Evolutionary conservation across 2,329 filamentous ascomycete species (phyloP).

Genomic region (Verticillium tricorpus): DNA sequence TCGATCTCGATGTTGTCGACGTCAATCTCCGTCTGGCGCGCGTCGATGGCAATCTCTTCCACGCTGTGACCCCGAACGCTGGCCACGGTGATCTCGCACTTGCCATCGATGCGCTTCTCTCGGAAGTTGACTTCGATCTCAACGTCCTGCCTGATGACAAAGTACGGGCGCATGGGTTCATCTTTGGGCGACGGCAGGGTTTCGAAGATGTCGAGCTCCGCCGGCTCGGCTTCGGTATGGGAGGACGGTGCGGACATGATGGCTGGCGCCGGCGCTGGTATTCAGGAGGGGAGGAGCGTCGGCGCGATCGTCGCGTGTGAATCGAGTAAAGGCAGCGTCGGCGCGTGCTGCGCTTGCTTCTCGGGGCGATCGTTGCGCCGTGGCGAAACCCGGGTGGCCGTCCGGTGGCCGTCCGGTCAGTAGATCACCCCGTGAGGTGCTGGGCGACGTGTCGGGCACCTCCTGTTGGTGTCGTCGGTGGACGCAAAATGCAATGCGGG

Average conservation of each 20-base stretch:
- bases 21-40: slow-evolving; percentile 57
- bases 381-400: background rate
- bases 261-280: background rate
- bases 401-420: no score
- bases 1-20: slow-evolving; percentile 48
- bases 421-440: no score
- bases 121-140: slow-evolving; percentile 86
- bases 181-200: slow-evolving; percentile 29
- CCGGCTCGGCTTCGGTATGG: background rate
- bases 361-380: background rate
- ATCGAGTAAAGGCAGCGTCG: background rate
- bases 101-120: slow-evolving; percentile 68
- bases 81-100: slow-evolving; percentile 76
- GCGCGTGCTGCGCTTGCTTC: no score
- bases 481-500: no score
- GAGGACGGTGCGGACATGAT: background rate
- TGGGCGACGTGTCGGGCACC: no score
- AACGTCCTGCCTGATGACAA: slow-evolving; percentile 78
- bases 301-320: background rate
- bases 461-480: no score
- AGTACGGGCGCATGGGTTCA: slow-evolving; percentile 32
- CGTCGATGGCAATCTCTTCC: slow-evolving; percentile 55
- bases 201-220: slow-evolving; percentile 13
- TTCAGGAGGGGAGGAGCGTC: background rate
- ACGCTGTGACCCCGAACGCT: slow-evolving; percentile 53